phyloP scores from a whole-genome alignment of 805 yeast species.

The Diddensiella santjacobensis region DNA sequence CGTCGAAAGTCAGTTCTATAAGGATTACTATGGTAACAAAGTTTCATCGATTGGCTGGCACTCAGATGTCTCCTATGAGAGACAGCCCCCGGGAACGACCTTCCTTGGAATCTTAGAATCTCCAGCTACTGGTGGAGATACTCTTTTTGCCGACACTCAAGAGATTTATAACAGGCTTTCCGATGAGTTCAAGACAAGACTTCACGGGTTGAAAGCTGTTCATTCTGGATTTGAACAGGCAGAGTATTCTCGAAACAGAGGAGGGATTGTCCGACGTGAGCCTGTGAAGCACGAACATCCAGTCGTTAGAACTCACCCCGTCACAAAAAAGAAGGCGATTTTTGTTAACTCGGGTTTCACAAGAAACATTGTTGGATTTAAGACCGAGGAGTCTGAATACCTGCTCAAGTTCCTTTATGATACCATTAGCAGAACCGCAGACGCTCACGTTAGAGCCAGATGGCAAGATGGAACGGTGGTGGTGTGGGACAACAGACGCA shows the following conservation, averaged over 20 bases:
- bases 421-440: conserved; percentile 50
- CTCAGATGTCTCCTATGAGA: conserved; percentile 70
- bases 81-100: conserved; percentile 69
- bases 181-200: conserved; percentile 54
- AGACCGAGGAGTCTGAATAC: conserved; percentile 58
- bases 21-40: not conserved
- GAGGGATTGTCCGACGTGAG: conserved; percentile 42
- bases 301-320: conserved; percentile 57
- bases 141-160: conserved; percentile 65
- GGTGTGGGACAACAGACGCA: conserved; percentile 74
- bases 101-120: conserved; percentile 59
- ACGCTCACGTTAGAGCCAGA: conserved; percentile 63
- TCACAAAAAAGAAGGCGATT: conserved; percentile 53
- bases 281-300: conserved; percentile 54
- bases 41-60: conserved; percentile 49
- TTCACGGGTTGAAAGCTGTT: conserved; percentile 57
- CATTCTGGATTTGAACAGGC: conserved; percentile 60
- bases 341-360: conserved; percentile 56
- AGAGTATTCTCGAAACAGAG: conserved; percentile 33
- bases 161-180: conserved; percentile 73
- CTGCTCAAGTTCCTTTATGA: conserved; percentile 45
- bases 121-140: conserved; percentile 70
- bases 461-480: conserved; percentile 73
- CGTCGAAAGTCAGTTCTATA: conserved; percentile 19
- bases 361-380: conserved; percentile 59